Evolutionary conservation across 1,284 basidiomycete genomes (phyloP).

Genomic region (Marasmius oreades): DNA sequence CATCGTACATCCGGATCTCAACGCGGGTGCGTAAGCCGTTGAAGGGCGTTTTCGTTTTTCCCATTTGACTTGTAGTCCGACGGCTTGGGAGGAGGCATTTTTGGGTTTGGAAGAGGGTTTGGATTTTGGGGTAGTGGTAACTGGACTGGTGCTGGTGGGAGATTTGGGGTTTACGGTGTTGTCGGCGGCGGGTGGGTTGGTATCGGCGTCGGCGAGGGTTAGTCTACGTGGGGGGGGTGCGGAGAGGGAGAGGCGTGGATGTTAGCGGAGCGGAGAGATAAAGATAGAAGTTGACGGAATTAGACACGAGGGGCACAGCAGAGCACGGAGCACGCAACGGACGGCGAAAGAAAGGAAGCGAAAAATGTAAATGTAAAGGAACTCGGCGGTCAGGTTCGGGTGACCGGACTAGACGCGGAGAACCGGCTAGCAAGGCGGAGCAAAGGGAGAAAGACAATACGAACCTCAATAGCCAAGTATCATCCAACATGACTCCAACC

Average conservation of each 20-base stretch:
- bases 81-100: constrained; percentile 14
- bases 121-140: background rate
- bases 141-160: constrained; percentile 9
- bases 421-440: background rate
- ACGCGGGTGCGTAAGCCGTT: constrained; percentile 69
- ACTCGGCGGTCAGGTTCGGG: too few species aligned
- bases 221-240: constrained; percentile 36
- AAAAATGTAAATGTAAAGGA: too few species aligned
- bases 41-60: constrained; percentile 74
- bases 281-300: too few species aligned
- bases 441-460: constrained; percentile 12
- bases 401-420: background rate
- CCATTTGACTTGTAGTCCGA: constrained; percentile 73
- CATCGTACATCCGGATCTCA: constrained; percentile 86
- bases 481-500: constrained; percentile 85
- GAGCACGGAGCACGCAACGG: too few species aligned
- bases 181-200: constrained; percentile 17
- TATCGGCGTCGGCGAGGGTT: constrained; percentile 26
- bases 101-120: constrained; percentile 21
- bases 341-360: too few species aligned
- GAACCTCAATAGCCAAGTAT: constrained; percentile 87
- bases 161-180: background rate
- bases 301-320: too few species aligned
- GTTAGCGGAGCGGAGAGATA: too few species aligned
- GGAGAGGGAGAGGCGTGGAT: constrained; percentile 14